These are phyloP conservation scores for Nitzschia sp. DNA, from an alignment of 108 stramenopile genomes.

Conservation along the genomic window DNA sequence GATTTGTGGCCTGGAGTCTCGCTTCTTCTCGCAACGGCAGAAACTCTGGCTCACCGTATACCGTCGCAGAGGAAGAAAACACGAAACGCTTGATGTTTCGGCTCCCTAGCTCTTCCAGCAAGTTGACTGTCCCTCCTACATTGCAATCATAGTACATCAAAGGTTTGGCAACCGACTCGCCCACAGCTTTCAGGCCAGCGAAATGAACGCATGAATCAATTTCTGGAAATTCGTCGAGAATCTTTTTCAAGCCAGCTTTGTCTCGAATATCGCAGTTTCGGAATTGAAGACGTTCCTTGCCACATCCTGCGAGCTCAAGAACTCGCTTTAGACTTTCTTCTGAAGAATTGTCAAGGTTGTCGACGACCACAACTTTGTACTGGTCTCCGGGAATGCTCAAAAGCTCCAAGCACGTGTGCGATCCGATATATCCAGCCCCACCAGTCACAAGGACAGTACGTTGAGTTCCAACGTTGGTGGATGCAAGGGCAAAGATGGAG, in stretches of 20 bases:
- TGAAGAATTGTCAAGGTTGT: conserved; percentile 91
- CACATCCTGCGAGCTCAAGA: conserved; percentile 55
- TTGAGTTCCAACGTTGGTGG: conserved; percentile 5
- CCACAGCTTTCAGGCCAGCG: conserved; percentile 98
- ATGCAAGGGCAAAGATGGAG: conserved; percentile 14
- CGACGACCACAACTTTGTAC: conserved; percentile 89
- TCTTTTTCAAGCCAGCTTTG: conserved; percentile 35
- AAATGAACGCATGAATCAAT: conserved; percentile 96
- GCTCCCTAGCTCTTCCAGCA: conserved; percentile 56
- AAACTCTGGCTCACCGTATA: conserved; percentile 95
- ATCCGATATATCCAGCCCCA: conserved; percentile 98
- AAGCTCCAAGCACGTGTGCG: conserved; percentile 96
- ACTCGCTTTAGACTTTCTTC: conserved; percentile 91
- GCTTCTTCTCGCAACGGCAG: conserved; percentile 87
- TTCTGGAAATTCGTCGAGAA: conserved; percentile 79
- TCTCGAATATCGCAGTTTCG: conserved; percentile 83
- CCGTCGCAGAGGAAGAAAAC: conserved; percentile 97
- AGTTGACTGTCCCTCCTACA: conserved; percentile 88
- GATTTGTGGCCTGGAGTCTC: conserved; percentile 85
- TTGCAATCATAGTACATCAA: conserved; percentile 97
- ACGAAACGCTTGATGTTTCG: conserved; percentile 77
- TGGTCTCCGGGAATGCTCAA: conserved; percentile 59
- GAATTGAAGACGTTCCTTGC: conserved; percentile 58
- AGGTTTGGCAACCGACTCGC: conserved; percentile 88
- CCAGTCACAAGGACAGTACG: conserved; percentile 95